Conservation (phyloP, 164 flowering plant genomes). For the Stephania yunnanensis region DNA sequence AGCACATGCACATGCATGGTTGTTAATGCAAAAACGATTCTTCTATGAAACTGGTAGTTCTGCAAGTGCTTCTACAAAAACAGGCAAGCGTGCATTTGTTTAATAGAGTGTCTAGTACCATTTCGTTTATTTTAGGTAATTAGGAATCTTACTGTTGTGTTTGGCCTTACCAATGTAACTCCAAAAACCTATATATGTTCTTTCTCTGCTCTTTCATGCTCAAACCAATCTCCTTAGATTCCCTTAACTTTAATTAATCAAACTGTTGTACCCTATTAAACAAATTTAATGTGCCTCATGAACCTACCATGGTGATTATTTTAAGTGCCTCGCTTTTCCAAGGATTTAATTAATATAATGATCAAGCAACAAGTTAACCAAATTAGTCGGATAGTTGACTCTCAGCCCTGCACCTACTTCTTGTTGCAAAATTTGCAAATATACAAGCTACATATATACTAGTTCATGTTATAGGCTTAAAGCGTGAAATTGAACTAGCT, state of each 20-base stretch:
- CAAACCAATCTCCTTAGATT: not conserved
- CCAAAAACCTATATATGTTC: not conserved
- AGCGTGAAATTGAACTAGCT: no score
- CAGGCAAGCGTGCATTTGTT: not conserved
- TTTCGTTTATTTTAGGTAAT: no score
- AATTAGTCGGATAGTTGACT: not conserved
- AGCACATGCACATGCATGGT: not conserved
- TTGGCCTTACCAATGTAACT: not conserved
- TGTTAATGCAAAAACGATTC: not conserved
- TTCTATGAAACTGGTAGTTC: not conserved
- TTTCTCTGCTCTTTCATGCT: not conserved
- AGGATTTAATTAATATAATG: not conserved
- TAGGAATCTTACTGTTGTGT: not conserved
- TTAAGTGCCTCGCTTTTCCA: not conserved
- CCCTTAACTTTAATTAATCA: not conserved
- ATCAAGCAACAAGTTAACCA: not conserved
- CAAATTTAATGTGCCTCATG: not conserved
- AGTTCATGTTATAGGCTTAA: not conserved
- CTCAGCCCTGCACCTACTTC: not conserved
- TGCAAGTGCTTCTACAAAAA: not conserved
- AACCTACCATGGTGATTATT: not conserved
- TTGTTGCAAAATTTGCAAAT: not conserved
- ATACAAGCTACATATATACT: not conserved
- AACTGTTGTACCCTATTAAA: not conserved
- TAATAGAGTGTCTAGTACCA: no score